Base-by-base conservation (phyloP, 2,329 filamentous ascomycete species). In the Coleophoma eucalyptorum region DNA sequence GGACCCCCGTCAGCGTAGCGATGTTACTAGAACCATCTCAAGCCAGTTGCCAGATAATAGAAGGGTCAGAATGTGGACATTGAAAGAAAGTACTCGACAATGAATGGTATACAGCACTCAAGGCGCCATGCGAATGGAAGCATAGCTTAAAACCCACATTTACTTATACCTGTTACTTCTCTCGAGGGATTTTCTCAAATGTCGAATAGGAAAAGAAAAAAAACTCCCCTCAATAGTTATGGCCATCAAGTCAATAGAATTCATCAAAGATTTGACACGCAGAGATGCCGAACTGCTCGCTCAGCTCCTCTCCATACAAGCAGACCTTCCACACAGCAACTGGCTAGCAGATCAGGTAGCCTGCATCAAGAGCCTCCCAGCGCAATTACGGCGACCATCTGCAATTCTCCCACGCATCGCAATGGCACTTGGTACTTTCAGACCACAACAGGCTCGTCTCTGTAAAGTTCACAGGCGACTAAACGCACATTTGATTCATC, bases 401-500 rank as follows among this genome's bases (percentile, higher is more conserved):
- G 35, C 46, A 1, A n/a, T 55, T 2, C 35, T 63, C 37, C 45
- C 49, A 13, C 50, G 52, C 11, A 43, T 58, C 41, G 26, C 46
- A 8, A 44, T 37, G 12, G 46, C 50, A 1, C 34, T 57, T 4
- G 19, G 52, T 10, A n/a, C 38, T 4, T 41, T 43, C 5, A 31
- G 43, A 13, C 38, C 56, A 18, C 15, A 51, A 4, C 50, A 54
- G 49, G 56, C 60, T n/a, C 58, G 66, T 7, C 63, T 79, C 4
- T 80, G 77, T 55, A 13, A 48, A 5, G 59, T 58, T 4, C 77
- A 80, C 57, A 56, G 65, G 20, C 48, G 34, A 0, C 67, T 80
- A 4, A 67, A 78, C 38, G 65, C 73, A 0, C 68, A 65, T 37
- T 55, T 78, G 11, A 70, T 79, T 15, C 71, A 70, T 41, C 65